phyloP scores from a whole-genome alignment of 805 yeast genomes.

The Wickerhamomyces strasburgensis region DNA sequence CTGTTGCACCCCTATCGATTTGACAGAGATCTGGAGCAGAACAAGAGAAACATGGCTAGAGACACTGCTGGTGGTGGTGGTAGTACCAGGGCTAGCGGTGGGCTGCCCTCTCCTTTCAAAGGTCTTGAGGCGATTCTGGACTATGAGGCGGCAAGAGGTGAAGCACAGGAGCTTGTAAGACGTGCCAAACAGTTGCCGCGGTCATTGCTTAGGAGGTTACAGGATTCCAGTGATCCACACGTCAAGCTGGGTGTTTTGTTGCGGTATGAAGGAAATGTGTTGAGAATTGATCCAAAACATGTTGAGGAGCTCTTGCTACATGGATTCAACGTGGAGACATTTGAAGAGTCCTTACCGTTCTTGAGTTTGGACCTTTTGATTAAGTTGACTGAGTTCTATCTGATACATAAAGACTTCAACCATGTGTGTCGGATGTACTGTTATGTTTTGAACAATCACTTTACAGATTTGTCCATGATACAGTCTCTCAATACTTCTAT shows the following conservation, averaged over 20 bases:
- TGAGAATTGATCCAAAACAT: conserved; percentile 8
- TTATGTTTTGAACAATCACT: conserved; percentile 4
- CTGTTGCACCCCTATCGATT: neutral
- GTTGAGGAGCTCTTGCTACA: conserved; percentile 8
- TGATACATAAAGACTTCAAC: conserved; percentile 10
- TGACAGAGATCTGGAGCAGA: conserved; percentile 2
- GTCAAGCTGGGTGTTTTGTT: conserved; percentile 12
- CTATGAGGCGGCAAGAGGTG: neutral
- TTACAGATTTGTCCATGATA: conserved; percentile 2
- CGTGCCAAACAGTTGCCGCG: conserved; percentile 6
- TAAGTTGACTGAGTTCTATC: conserved; percentile 8
- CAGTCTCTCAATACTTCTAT: conserved; percentile 8
- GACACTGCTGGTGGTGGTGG: neutral
- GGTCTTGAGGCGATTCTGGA: neutral
- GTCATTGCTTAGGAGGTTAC: conserved; percentile 1
- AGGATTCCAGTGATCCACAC: conserved; percentile 16
- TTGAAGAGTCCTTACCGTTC: conserved; percentile 1
- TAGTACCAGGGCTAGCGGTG: neutral
- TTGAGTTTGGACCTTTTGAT: conserved; percentile 10
- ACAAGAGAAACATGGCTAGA: conserved; percentile 1
- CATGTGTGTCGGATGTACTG: conserved; percentile 9
- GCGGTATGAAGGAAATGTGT: conserved; percentile 5
- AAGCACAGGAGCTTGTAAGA: neutral
- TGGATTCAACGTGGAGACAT: conserved; percentile 7
- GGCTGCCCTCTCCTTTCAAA: conserved; percentile 4